Percentiles rank a stretch among this genome's conserved stretches.
Conservation (phyloP, 23 red algal species). For the Gracilaria domingensis region DNA sequence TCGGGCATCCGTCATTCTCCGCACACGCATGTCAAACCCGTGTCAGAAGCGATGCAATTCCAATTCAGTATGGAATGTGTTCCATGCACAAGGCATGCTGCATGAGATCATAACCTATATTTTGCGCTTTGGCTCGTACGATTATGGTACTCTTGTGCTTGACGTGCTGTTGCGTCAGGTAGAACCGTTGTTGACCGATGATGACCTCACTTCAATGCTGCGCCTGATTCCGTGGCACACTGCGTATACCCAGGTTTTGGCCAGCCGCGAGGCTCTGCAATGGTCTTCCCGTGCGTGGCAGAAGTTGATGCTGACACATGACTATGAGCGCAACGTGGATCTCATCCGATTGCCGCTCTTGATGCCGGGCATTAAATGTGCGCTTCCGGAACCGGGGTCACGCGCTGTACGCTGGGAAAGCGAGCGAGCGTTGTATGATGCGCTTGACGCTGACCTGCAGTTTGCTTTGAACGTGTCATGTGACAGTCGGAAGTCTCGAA, state of each 20-base stretch:
- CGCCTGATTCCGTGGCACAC: slow-evolving; percentile 17
- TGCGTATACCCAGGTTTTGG: slow-evolving; percentile 5
- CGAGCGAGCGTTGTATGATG: slow-evolving; percentile 9
- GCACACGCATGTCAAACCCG: neutral
- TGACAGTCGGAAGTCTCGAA: slow-evolving; percentile 17
- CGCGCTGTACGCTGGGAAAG: slow-evolving; percentile 32
- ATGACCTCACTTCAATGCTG: neutral
- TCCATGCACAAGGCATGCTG: slow-evolving; percentile 33
- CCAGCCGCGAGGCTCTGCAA: slow-evolving; percentile 18
- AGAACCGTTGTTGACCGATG: neutral
- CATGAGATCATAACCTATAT: slow-evolving; percentile 11
- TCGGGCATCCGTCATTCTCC: neutral
- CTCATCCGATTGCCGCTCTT: slow-evolving; percentile 1
- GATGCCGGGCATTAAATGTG: neutral
- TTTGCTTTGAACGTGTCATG: slow-evolving; percentile 8
- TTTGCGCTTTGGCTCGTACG: slow-evolving; percentile 16
- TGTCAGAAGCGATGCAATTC: slow-evolving; percentile 27
- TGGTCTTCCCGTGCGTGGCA: slow-evolving; percentile 31
- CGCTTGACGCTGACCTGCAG: neutral
- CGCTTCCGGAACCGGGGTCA: slow-evolving; percentile 23
- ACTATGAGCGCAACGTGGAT: neutral
- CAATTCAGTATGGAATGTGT: slow-evolving; percentile 16
- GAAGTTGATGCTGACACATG: neutral
- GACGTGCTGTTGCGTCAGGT: slow-evolving; percentile 16
- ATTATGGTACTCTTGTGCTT: slow-evolving; percentile 6